Evolutionary conservation across 176 grass and related monocot species (phyloP), one percentile per base, ranked within the genome.

Genomic region (Triticum aestivum): DNA sequence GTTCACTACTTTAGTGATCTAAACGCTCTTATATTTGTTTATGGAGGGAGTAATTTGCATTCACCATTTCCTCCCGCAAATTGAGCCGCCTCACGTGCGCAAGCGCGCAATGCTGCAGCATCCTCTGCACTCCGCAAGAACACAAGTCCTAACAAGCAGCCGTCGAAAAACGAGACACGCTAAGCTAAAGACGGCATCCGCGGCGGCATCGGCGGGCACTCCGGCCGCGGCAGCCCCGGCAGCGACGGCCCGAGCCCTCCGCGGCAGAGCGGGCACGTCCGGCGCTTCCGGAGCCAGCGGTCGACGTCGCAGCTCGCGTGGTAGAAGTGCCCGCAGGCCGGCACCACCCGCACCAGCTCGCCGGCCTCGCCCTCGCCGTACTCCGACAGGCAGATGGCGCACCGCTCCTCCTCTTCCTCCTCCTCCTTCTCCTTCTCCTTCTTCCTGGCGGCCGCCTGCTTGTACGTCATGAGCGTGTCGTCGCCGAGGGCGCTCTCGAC

Each of bases 301-400:
- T 93, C 91, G 45, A 89, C 5, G 58, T 20, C 75, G 35, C 91
- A 91, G 18, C 24, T 29, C 2, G 26, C 67, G 73, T 94, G 89
- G 79, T 84, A 91, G 65, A 94, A 85, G 69, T 94, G 86, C 21
- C 92, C 75, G 66, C 92, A 94, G 41, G 54, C 82, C 58, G 66
- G 79, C 73, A 91, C 58, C 9, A 26, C 26, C 26, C 26, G 26
- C 26, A 26, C 26, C 26, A 26, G 26, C 26, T 26, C 26, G 26
- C 26, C 26, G 26, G 26, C 26, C 26, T 26, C 26, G 26, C 26
- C 26, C 26, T 26, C 26, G 26, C 26, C 26, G 26, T 26, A 26
- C 26, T 26, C 26, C 26, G 26, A 26, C 26, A 26, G 26, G 26
- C 26, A 26, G 26, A 26, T 26, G 26, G 26, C 26, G 26, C 26